Evolutionary conservation across 2,329 filamentous ascomycete genomes (phyloP).

Genomic region (Trichothecium roseum): DNA sequence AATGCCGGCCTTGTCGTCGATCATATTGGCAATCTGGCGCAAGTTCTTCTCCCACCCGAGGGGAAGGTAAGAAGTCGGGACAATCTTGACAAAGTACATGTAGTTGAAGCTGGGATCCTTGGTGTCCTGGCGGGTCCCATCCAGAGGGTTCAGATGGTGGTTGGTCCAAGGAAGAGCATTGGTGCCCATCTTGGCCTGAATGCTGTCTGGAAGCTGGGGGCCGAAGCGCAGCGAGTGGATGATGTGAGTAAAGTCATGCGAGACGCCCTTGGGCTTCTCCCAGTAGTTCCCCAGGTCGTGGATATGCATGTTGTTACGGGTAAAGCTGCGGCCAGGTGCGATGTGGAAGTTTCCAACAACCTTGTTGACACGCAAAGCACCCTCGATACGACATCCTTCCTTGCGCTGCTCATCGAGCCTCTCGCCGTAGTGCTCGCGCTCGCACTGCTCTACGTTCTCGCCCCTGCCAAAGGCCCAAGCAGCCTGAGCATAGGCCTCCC

Average conservation of each 20-base stretch:
- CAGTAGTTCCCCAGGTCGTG: constrained; percentile 97
- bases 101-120: constrained; percentile 83
- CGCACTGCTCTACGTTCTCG: constrained; percentile 88
- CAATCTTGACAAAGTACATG: constrained; percentile 99
- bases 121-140: constrained; percentile 66
- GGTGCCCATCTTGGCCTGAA: constrained; percentile 48
- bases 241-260: constrained; percentile 80
- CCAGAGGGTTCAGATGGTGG: constrained; percentile 87
- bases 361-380: constrained; percentile 90
- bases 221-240: constrained; percentile 90
- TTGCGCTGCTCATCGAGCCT: constrained; percentile 76
- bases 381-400: constrained; percentile 92
- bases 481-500: constrained; percentile 81
- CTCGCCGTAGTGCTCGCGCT: constrained; percentile 87
- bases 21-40: constrained; percentile 14
- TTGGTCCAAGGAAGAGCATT: constrained; percentile 61
- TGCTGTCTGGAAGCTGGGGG: constrained; percentile 70
- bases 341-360: constrained; percentile 98
- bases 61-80: constrained; percentile 88
- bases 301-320: constrained; percentile 91
- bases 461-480: constrained; percentile 93
- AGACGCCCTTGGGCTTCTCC: constrained; percentile 54
- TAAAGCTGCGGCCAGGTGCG: constrained; percentile 91
- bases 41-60: constrained; percentile 70
- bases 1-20: constrained; percentile 48